Percentiles rank a stretch among this genome's conserved stretches.
phyloP scores from a whole-genome alignment of 139 green algal genomes.

The Micractinium sp. region DNA sequence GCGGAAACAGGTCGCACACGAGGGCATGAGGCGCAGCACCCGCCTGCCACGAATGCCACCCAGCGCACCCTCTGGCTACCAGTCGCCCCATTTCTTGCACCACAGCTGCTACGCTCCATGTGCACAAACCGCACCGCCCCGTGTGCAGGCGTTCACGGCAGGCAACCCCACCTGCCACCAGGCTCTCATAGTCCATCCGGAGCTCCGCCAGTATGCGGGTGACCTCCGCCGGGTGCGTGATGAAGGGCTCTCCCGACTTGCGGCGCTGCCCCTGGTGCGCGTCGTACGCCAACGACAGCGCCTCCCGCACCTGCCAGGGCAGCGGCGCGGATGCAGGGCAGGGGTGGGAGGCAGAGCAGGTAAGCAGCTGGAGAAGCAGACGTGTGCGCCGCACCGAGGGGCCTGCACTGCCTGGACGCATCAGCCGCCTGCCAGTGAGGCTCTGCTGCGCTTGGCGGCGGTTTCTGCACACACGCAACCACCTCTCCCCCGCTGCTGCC shows the following conservation, averaged over 20 bases:
- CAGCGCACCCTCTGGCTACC: background rate
- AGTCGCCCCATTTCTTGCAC: background rate
- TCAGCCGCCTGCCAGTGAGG: background rate
- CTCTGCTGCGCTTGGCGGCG: too few species aligned
- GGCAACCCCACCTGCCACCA: slow-evolving; percentile 56
- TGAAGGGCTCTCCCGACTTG: slow-evolving; percentile 89
- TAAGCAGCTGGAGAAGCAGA: background rate
- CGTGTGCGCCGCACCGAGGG: background rate
- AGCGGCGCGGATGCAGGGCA: background rate
- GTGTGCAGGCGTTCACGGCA: background rate
- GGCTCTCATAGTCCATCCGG: slow-evolving; percentile 75
- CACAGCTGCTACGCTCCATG: background rate
- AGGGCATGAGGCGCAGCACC: too few species aligned
- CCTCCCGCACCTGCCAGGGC: slow-evolving; percentile 52
- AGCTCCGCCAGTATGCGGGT: slow-evolving; percentile 81
- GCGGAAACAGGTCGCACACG: too few species aligned
- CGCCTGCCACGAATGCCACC: background rate
- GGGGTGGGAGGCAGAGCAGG: background rate
- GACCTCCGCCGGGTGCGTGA: slow-evolving; percentile 93
- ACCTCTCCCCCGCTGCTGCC: too few species aligned
- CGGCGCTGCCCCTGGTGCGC: slow-evolving; percentile 81
- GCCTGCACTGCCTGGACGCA: background rate
- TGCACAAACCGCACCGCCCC: too few species aligned
- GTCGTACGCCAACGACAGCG: slow-evolving; percentile 72
- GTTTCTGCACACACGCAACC: too few species aligned